These are phyloP conservation scores for Neonectria faginata DNA, from an alignment of 2,329 filamentous ascomycete genomes.

Conservation along the genomic window DNA sequence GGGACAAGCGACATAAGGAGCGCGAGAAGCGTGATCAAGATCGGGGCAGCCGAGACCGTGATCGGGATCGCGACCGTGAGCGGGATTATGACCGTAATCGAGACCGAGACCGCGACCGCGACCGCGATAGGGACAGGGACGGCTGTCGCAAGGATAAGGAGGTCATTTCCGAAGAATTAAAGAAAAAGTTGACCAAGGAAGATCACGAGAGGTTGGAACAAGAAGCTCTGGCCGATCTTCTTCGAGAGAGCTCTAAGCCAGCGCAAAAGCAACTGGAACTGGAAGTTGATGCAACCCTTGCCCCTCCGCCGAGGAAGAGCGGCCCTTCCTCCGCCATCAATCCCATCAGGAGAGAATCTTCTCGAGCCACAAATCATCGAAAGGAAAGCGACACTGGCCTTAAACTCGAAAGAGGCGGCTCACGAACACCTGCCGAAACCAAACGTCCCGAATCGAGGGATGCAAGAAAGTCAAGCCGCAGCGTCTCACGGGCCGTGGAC, in stretches of 20 bases:
- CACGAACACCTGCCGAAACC: slow-evolving; percentile 46
- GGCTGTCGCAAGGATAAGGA: slow-evolving; percentile 51
- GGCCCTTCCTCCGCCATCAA: slow-evolving; percentile 69
- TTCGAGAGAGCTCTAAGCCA: slow-evolving; percentile 68
- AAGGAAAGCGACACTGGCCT: slow-evolving; percentile 50
- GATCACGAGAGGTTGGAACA: slow-evolving; percentile 68
- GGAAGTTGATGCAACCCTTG: slow-evolving; percentile 67
- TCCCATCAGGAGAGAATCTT: slow-evolving; percentile 62
- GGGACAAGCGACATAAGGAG: slow-evolving; percentile 55
- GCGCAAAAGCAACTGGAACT: slow-evolving; percentile 63
- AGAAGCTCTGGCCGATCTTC: slow-evolving; percentile 68
- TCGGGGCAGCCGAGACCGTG: slow-evolving; percentile 50
- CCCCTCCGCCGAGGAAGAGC: slow-evolving; percentile 65
- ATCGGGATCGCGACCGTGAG: slow-evolving; percentile 49
- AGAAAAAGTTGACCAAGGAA: slow-evolving; percentile 68
- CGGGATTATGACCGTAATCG: slow-evolving; percentile 47
- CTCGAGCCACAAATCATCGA: slow-evolving; percentile 57
- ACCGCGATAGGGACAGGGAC: slow-evolving; percentile 47
- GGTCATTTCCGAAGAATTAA: slow-evolving; percentile 58
- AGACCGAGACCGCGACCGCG: slow-evolving; percentile 46
- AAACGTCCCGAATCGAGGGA: slow-evolving; percentile 43
- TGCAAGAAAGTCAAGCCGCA: slow-evolving; percentile 51
- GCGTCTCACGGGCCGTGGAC: slow-evolving; percentile 47
- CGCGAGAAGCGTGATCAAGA: slow-evolving; percentile 54
- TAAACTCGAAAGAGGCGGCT: slow-evolving; percentile 53